Conservation (phyloP, 495 filamentous ascomycete species). For the Neurospora sp. region DNA sequence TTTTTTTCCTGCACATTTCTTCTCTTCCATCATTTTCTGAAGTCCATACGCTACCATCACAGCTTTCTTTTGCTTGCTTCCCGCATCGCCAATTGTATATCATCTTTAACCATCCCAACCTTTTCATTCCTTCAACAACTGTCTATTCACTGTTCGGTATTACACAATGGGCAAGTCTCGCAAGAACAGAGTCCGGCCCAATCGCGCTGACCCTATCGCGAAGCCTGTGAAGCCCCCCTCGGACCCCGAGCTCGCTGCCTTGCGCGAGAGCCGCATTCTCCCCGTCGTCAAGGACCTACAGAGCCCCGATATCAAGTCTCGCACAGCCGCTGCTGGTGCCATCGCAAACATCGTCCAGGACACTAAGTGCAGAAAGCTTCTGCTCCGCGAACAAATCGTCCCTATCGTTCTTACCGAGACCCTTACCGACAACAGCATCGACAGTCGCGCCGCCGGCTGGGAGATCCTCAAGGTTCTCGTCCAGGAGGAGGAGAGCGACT, state of each 20-base stretch:
- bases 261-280: conserved; percentile 47
- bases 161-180: conserved; percentile 34
- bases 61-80: background rate
- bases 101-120: background rate
- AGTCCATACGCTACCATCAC: background rate
- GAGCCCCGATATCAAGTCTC: conserved; percentile 42
- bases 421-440: conserved; percentile 45
- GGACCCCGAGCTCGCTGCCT: conserved; percentile 44
- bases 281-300: conserved; percentile 47
- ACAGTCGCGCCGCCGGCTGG: conserved; percentile 51
- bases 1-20: background rate
- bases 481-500: conserved; percentile 48
- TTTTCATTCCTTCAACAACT: background rate
- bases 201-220: conserved; percentile 35
- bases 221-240: conserved; percentile 43
- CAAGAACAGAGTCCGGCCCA: conserved; percentile 25
- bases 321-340: conserved; percentile 42
- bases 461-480: conserved; percentile 47
- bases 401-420: conserved; percentile 49
- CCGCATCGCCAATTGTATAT: background rate
- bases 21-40: background rate
- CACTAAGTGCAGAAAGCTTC: conserved; percentile 44
- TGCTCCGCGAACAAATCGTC: conserved; percentile 51
- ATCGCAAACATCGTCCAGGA: conserved; percentile 52
- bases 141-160: background rate